Percentiles rank a stretch among this genome's conserved stretches.
These are phyloP conservation scores for Penicillium sp. DNA, from an alignment of 2,329 filamentous ascomycete genomes.

Conservation along the genomic window DNA sequence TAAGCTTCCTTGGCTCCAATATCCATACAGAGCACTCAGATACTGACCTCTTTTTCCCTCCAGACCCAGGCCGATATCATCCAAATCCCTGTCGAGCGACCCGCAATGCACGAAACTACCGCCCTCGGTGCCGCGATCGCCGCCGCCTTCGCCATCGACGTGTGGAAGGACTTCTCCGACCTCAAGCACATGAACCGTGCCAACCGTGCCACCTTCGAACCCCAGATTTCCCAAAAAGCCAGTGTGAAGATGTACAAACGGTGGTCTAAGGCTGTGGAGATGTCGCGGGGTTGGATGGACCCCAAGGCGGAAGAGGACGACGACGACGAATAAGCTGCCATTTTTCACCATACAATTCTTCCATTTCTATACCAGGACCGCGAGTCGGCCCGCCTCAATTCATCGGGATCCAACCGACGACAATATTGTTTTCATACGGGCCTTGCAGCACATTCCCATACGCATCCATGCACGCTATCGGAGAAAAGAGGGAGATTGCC, in stretches of 20 bases:
- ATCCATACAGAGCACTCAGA: slow-evolving; percentile 30
- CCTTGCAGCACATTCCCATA: background rate
- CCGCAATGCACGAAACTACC: slow-evolving; percentile 87
- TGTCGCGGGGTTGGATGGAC: slow-evolving; percentile 70
- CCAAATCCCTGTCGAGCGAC: slow-evolving; percentile 78
- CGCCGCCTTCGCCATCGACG: slow-evolving; percentile 75
- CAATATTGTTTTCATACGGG: background rate
- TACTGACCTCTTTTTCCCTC: background rate
- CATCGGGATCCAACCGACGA: background rate
- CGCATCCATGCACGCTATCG: background rate
- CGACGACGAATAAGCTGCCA: slow-evolving; percentile 16
- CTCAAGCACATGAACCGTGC: slow-evolving; percentile 70
- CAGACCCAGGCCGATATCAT: slow-evolving; percentile 79
- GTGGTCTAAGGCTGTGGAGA: slow-evolving; percentile 76
- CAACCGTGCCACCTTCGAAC: slow-evolving; percentile 69
- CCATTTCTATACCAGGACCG: slow-evolving; percentile 2
- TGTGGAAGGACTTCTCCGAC: slow-evolving; percentile 76
- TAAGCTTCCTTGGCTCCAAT: slow-evolving; percentile 49
- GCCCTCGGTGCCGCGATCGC: slow-evolving; percentile 86
- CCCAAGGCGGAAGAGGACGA: slow-evolving; percentile 26
- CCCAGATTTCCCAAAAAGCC: slow-evolving; percentile 60
- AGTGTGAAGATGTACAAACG: slow-evolving; percentile 65
- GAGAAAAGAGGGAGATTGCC: background rate
- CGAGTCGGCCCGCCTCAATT: slow-evolving; percentile 9
- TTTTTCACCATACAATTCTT: slow-evolving; percentile 4